A percentile compares a stretch with the other conserved stretches of the same genome.
Conservation (phyloP, 176 grass and related monocot species). For the Lolium perenne region DNA sequence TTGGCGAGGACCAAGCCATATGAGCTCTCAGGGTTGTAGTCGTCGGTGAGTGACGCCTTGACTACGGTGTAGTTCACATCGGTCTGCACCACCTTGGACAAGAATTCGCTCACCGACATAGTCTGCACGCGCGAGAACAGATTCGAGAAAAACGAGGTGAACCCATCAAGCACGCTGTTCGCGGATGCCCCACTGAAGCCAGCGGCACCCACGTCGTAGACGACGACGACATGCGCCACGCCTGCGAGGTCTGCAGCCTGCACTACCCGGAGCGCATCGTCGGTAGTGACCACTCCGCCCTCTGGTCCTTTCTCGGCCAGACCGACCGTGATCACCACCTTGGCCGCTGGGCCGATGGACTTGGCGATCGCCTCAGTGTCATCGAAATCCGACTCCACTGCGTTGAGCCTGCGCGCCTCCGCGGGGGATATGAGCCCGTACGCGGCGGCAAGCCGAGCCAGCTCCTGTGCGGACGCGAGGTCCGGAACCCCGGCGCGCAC, state of each 20-base stretch:
- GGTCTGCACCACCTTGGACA: constrained; percentile 75
- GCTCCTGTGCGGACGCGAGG: constrained; percentile 71
- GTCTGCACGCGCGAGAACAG: constrained; percentile 66
- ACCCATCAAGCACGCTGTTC: constrained; percentile 80
- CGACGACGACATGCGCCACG: constrained; percentile 73
- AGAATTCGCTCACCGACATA: constrained; percentile 72
- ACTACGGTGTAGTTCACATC: constrained; percentile 86
- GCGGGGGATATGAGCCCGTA: constrained; percentile 79
- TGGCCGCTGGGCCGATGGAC: constrained; percentile 85
- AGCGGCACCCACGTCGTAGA: constrained; percentile 52
- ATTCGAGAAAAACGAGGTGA: constrained; percentile 76
- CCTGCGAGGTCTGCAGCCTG: constrained; percentile 83
- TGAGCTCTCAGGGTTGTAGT: constrained; percentile 72
- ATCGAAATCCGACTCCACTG: constrained; percentile 63
- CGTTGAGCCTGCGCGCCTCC: constrained; percentile 75
- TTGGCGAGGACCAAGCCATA: constrained; percentile 65
- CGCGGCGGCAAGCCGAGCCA: constrained; percentile 66
- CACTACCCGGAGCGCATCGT: constrained; percentile 86
- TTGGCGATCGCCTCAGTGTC: constrained; percentile 85
- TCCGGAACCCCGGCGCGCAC: constrained; percentile 85
- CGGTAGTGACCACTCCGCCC: constrained; percentile 61
- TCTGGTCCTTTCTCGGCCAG: constrained; percentile 62
- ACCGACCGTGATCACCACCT: constrained; percentile 88
- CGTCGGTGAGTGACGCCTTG: constrained; percentile 74
- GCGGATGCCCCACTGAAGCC: constrained; percentile 50